Conservation (phyloP, 148 eudicot genomes). For the Heliamphora exappendiculata region DNA sequence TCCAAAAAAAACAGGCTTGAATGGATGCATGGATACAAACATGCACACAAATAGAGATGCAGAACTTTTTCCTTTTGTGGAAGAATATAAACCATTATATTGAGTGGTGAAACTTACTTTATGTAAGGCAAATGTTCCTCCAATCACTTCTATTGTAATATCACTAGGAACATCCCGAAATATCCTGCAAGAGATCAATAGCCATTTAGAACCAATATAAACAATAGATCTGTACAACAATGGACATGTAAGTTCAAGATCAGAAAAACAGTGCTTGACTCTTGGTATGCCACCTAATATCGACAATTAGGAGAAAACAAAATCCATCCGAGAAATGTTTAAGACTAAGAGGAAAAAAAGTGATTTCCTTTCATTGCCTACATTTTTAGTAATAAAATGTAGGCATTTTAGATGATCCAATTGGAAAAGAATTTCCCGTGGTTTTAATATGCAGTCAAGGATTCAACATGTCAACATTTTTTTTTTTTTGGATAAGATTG, state of each 20-base stretch:
- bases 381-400: neutral
- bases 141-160: constrained; percentile 71
- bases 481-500: too few relatives aligned
- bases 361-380: too few relatives aligned
- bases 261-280: neutral
- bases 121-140: constrained; percentile 69
- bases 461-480: too few relatives aligned
- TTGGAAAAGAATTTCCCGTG: too few relatives aligned
- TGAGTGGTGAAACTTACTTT: constrained; percentile 44
- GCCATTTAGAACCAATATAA: neutral
- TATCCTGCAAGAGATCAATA: constrained; percentile 46
- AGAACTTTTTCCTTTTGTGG: neutral
- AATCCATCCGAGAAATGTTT: too few relatives aligned
- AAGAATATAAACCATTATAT: neutral
- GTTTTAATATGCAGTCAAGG: too few relatives aligned
- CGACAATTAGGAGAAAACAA: too few relatives aligned
- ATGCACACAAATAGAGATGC: neutral
- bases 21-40: neutral
- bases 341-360: neutral
- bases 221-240: neutral
- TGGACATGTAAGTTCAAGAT: neutral
- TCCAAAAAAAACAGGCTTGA: too few relatives aligned
- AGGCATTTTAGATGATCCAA: neutral
- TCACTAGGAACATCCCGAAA: constrained; percentile 93
- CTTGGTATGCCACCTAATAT: neutral